Percentiles rank a stretch among this genome's conserved stretches.
Evolutionary conservation across 176 grass and related monocot genomes (phyloP).

Genomic region (Alopecurus myosuroides): DNA sequence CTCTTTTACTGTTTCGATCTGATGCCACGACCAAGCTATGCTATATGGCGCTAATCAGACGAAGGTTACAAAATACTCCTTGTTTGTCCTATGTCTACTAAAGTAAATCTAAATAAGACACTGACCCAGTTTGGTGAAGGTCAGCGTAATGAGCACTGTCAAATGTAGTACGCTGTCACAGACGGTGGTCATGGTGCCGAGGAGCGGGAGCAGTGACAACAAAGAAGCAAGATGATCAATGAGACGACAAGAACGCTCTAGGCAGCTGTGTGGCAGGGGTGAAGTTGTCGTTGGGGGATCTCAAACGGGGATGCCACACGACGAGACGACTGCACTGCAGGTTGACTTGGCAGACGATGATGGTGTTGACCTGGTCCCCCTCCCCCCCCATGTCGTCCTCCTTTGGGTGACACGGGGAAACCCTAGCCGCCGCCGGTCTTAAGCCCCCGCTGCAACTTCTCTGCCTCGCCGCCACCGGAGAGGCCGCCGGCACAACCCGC

Average conservation of each 20-base stretch:
- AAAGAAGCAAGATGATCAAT: neutral
- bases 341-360: neutral
- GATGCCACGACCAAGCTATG: neutral
- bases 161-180: neutral
- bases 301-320: neutral
- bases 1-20: neutral
- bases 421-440: too few species aligned
- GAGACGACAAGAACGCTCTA: neutral
- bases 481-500: too few species aligned
- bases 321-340: neutral
- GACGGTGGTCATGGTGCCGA: neutral
- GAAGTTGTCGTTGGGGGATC: neutral
- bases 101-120: neutral
- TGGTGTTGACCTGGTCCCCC: too few species aligned
- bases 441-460: too few species aligned
- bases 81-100: neutral
- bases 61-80: too few species aligned
- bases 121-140: neutral
- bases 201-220: neutral
- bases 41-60: too few species aligned
- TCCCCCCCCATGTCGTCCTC: too few species aligned
- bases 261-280: neutral
- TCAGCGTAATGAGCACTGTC: neutral
- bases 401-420: too few species aligned
- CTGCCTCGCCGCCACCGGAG: too few species aligned